phyloP scores from a whole-genome alignment of 78 protist genomes.

The Dictyostelium citrinum region DNA sequence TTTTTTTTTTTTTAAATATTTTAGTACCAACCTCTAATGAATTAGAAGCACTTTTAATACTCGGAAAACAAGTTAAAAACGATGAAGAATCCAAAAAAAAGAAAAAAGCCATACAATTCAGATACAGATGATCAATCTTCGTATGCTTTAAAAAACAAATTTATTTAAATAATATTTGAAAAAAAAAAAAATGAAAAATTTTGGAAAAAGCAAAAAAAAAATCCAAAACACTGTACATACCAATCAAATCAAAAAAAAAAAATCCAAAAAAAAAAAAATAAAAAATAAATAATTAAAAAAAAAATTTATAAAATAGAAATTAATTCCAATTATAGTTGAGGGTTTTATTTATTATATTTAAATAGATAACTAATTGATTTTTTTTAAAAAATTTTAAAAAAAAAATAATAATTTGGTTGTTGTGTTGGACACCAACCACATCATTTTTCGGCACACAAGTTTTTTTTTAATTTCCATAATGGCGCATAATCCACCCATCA shows the following conservation, averaged over 20 bases:
- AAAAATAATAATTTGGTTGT: no score
- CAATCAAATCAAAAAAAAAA: background rate
- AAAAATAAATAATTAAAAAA: no score
- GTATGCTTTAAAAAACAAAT: background rate
- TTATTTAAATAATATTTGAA: background rate
- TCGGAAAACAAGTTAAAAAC: background rate
- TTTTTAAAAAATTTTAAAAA: no score
- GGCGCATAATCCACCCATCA: no score
- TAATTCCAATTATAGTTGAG: no score
- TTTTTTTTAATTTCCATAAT: no score
- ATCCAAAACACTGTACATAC: background rate
- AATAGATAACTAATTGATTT: no score
- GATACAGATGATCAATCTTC: conserved; percentile 3
- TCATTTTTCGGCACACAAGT: no score
- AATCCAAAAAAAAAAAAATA: no score
- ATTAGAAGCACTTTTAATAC: conserved; percentile 4
- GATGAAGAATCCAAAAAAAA: conserved; percentile 10
- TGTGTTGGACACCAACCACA: no score
- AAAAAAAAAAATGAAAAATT: background rate
- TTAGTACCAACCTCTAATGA: background rate
- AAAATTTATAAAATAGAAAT: no score
- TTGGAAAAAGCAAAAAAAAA: background rate
- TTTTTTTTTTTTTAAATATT: background rate
- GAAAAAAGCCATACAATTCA: background rate
- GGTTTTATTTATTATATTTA: no score